Base-by-base conservation (phyloP, 1,284 basidiomycete species). In the Ceratobasidium sp. region DNA sequence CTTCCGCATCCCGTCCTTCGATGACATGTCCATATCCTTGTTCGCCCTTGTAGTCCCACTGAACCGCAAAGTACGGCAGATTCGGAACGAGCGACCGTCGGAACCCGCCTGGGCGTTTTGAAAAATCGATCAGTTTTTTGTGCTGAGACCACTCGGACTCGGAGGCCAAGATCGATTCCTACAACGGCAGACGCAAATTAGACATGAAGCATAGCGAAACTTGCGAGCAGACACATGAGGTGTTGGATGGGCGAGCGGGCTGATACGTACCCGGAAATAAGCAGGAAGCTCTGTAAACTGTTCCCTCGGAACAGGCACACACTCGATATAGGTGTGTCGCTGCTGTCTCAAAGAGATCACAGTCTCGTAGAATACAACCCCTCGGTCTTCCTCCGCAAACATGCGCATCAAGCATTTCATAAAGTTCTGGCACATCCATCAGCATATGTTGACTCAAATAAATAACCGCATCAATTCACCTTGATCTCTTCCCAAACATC, bases 351-450 rank as follows among this genome's bases (percentile, higher is more conserved):
- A 85, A 18, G 85, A 90, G 50, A 94, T 83, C 34, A 98, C 90
- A 0, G 96, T 98, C 81, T 98, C 97, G 79, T 91, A 97, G 82
- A 99, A 98, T 21, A 98, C 82, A 28, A 96, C 92, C 0, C 94
- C 94, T 78, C 93, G 90, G 80, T 95, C 92, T 74, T 94, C 88
- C 76, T 93, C 90, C 0, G 93, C 90, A 76, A 90, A 96, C 92
- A 97, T 95, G 72, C 89, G 89, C 89, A 98, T 97, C 18, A 99
- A 83, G 77, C 94, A 97, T 82, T 99, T 99, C 95, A 98, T 98
- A 79, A 98, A 99, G 80, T 99, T 99, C 94, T 97, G 55, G 73
- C 39, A 72, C 65, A 23, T 46, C 45, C 0, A 46, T 65, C 36
- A 75, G 69, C 53, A 6, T 3, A 52, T 5, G 23, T 21, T 43